Evolutionary conservation across 495 filamentous ascomycete species (phyloP).

Genomic region (Melanomma pulvis-pyrius): DNA sequence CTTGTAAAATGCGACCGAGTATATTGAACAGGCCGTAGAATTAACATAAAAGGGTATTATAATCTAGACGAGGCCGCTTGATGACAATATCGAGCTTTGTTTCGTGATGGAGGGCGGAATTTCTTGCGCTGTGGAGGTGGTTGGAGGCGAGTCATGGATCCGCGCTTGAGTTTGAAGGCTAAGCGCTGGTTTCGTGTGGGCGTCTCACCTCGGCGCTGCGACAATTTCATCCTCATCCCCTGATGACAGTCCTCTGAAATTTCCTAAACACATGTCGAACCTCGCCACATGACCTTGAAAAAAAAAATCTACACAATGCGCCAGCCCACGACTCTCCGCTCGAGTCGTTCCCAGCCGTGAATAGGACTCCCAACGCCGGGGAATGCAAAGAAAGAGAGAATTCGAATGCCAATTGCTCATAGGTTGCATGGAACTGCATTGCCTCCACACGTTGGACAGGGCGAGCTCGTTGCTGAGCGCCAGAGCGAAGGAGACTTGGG

Average conservation of each 20-base stretch:
- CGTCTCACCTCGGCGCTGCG: conserved; percentile 2
- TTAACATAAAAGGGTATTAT: not conserved
- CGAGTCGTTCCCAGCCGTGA: not conserved
- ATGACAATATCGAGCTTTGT: not conserved
- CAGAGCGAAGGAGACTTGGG: conserved; percentile 8
- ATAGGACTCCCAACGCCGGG: not conserved
- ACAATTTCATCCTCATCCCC: not conserved
- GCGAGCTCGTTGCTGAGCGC: conserved; percentile 12
- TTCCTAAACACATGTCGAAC: conserved; percentile 7
- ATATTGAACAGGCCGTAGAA: not conserved
- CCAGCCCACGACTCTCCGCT: not conserved
- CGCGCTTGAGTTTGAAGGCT: not conserved
- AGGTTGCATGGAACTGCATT: not conserved
- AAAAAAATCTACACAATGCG: not conserved
- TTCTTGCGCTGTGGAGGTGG: not conserved
- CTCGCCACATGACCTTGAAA: not conserved
- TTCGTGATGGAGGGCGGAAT: not conserved
- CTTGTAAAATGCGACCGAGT: not conserved
- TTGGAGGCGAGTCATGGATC: not conserved
- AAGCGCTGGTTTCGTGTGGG: conserved; percentile 4
- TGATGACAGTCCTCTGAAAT: not conserved
- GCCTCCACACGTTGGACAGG: conserved; percentile 14
- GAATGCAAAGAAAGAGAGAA: not conserved
- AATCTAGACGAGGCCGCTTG: not conserved
- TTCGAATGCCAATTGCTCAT: not conserved